These are phyloP conservation scores for Starmerella etchellsii DNA, from an alignment of 805 yeast genomes.

Conservation along the genomic window DNA sequence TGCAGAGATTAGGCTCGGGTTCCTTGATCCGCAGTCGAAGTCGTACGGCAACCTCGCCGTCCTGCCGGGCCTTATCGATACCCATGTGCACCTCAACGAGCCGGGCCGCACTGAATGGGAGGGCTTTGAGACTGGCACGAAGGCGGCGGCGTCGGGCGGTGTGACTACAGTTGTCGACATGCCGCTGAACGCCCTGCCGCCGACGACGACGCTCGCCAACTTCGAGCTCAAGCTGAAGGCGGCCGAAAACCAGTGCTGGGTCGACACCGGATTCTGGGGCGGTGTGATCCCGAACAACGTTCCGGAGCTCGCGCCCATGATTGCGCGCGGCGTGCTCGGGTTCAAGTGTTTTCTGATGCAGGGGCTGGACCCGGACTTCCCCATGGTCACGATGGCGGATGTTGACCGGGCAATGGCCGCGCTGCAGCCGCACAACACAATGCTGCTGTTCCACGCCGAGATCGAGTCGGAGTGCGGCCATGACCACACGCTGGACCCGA, in stretches of 20 bases:
- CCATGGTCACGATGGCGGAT: slow-evolving; percentile 56
- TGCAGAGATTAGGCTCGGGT: slow-evolving; percentile 31
- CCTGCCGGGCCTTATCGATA: slow-evolving; percentile 84
- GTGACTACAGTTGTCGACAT: slow-evolving; percentile 91
- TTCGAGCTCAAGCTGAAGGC: slow-evolving; percentile 64
- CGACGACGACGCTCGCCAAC: slow-evolving; percentile 75
- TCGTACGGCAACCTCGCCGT: slow-evolving; percentile 52
- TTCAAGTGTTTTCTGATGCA: slow-evolving; percentile 88
- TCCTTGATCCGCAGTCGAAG: slow-evolving; percentile 28
- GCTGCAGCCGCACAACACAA: slow-evolving; percentile 51
- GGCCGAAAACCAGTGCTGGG: slow-evolving; percentile 74
- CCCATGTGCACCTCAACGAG: slow-evolving; percentile 90
- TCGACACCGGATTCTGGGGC: slow-evolving; percentile 94
- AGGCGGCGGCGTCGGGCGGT: slow-evolving; percentile 90
- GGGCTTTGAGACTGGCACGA: slow-evolving; percentile 93
- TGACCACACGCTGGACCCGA: slow-evolving; percentile 35
- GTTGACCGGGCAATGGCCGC: slow-evolving; percentile 52
- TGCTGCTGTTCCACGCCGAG: slow-evolving; percentile 90
- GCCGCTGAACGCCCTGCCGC: slow-evolving; percentile 95
- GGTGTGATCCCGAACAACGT: slow-evolving; percentile 76
- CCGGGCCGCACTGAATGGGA: slow-evolving; percentile 99
- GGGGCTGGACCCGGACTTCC: slow-evolving; percentile 94
- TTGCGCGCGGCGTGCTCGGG: slow-evolving; percentile 80
- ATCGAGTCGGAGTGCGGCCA: slow-evolving; percentile 41
- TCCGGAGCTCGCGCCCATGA: slow-evolving; percentile 56